A percentile compares a stretch with the other conserved stretches of the same genome.
Conservation (phyloP, 352 stramenopile species). For the Discostella stelligera region DNA sequence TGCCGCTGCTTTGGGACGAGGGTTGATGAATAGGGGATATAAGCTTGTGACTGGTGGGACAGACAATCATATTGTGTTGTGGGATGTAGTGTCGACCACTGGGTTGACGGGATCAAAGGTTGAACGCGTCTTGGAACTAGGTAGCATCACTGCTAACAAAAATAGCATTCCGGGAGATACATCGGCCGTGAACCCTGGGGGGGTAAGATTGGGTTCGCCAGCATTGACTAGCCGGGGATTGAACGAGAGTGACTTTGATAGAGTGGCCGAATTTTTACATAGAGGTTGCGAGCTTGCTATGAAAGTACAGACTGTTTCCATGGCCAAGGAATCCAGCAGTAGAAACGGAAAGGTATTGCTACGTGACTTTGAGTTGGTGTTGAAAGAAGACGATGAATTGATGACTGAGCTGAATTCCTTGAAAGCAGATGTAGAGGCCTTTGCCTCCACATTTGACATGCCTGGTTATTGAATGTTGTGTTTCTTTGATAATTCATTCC, state of each 20-base stretch:
- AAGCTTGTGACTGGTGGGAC: conserved; percentile 95
- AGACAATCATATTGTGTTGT: conserved; percentile 99
- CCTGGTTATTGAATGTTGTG: conserved; percentile 1
- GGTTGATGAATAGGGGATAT: conserved; percentile 91
- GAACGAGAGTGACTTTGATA: conserved; percentile 93
- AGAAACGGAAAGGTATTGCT: not conserved
- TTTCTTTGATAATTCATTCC: too few species aligned
- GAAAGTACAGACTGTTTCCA: conserved; percentile 81
- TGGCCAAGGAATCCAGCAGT: too few species aligned
- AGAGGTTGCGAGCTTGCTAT: conserved; percentile 88
- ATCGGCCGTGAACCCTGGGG: conserved; percentile 92
- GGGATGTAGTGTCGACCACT: conserved; percentile 91
- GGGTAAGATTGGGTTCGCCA: conserved; percentile 94
- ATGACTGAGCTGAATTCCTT: conserved; percentile 9
- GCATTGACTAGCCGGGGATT: conserved; percentile 96
- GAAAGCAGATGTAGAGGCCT: conserved; percentile 5
- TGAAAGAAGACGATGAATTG: not conserved
- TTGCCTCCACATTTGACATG: conserved; percentile 4
- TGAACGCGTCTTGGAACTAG: conserved; percentile 95
- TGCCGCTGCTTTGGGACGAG: conserved; percentile 89
- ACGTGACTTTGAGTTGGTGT: conserved; percentile 1
- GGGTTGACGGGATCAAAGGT: conserved; percentile 94
- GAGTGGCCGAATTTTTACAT: conserved; percentile 93
- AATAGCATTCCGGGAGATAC: conserved; percentile 97
- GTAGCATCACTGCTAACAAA: conserved; percentile 98